A percentile compares a stretch with the other conserved stretches of the same genome.
Evolutionary conservation across 2,329 filamentous ascomycete species (phyloP).

Genomic region (Biscogniauxia marginata): DNA sequence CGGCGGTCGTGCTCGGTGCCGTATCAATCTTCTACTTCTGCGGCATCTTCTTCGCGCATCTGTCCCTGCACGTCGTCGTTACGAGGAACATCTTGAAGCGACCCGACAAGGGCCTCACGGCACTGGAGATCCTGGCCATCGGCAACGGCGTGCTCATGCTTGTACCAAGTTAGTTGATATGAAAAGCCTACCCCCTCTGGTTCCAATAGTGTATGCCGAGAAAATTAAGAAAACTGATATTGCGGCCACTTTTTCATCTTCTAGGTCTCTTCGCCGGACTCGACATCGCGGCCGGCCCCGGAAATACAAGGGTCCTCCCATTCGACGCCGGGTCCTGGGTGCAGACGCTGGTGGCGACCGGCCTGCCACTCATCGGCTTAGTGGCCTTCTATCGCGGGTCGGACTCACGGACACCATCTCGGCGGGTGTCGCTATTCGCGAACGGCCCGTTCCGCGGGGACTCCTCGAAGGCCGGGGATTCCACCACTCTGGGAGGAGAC

Average conservation of each 20-base stretch:
- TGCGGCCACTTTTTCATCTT: conserved; percentile 1
- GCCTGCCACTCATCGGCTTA: conserved; percentile 53
- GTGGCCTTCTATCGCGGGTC: conserved; percentile 37
- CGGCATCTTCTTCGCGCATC: conserved; percentile 52
- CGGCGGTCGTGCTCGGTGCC: conserved; percentile 40
- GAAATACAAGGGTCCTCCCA: conserved; percentile 40
- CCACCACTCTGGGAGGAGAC: not conserved
- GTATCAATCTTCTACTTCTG: conserved; percentile 53
- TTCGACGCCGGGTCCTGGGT: conserved; percentile 53
- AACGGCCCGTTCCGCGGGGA: not conserved
- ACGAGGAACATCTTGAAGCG: conserved; percentile 44
- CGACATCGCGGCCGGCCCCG: conserved; percentile 45
- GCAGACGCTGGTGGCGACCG: conserved; percentile 48
- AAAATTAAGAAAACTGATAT: not conserved
- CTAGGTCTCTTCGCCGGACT: conserved; percentile 52
- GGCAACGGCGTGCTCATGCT: conserved; percentile 57
- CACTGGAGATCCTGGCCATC: conserved; percentile 55
- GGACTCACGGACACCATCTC: conserved; percentile 10
- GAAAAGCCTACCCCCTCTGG: no score
- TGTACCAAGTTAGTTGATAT: conserved; percentile 50
- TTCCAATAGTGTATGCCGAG: no score
- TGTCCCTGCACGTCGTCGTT: conserved; percentile 46
- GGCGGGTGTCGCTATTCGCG: conserved; percentile 5
- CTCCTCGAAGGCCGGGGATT: not conserved
- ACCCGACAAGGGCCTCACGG: conserved; percentile 38